Percentiles rank a stretch among this genome's conserved stretches.
These are phyloP conservation scores for Fusarium sp. DNA, from an alignment of 2,329 filamentous ascomycete species.

Conservation along the genomic window DNA sequence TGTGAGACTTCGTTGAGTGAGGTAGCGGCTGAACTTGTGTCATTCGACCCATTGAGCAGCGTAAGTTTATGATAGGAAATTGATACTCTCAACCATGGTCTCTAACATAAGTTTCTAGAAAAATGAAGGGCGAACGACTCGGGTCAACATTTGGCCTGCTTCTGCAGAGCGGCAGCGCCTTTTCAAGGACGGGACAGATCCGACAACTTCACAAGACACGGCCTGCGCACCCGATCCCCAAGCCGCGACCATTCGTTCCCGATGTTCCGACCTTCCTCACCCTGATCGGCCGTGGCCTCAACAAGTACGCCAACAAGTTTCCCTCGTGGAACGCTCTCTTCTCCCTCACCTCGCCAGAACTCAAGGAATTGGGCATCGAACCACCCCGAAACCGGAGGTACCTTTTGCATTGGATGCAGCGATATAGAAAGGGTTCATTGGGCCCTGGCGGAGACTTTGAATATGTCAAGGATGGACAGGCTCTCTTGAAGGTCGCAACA, in stretches of 20 bases:
- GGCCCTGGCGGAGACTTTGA: conserved; percentile 86
- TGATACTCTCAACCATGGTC: neutral
- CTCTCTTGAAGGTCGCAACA: conserved; percentile 61
- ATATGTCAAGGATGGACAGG: conserved; percentile 69
- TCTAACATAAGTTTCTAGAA: conserved; percentile 25
- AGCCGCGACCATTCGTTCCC: conserved; percentile 85
- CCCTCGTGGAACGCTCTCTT: conserved; percentile 92
- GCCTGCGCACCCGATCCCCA: conserved; percentile 61
- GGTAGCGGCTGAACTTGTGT: conserved; percentile 30
- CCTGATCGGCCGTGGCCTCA: conserved; percentile 88
- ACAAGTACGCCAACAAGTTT: conserved; percentile 85
- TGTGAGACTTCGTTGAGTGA: conserved; percentile 31
- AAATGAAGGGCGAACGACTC: conserved; percentile 48
- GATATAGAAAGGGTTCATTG: conserved; percentile 79
- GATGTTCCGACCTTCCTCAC: conserved; percentile 87
- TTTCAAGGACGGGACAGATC: conserved; percentile 49
- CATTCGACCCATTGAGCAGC: conserved; percentile 36
- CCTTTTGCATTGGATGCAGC: conserved; percentile 86
- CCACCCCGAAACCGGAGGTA: conserved; percentile 85
- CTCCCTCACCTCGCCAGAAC: conserved; percentile 77
- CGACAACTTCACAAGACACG: conserved; percentile 57
- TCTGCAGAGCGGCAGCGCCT: conserved; percentile 45
- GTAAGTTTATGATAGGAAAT: conserved; percentile 13
- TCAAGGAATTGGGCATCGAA: conserved; percentile 87
- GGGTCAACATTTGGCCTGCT: conserved; percentile 47